Percentiles rank a stretch among this genome's conserved stretches.
These are phyloP conservation scores for Aspergillus baeticus DNA, from an alignment of 495 filamentous ascomycete species.

Conservation along the genomic window DNA sequence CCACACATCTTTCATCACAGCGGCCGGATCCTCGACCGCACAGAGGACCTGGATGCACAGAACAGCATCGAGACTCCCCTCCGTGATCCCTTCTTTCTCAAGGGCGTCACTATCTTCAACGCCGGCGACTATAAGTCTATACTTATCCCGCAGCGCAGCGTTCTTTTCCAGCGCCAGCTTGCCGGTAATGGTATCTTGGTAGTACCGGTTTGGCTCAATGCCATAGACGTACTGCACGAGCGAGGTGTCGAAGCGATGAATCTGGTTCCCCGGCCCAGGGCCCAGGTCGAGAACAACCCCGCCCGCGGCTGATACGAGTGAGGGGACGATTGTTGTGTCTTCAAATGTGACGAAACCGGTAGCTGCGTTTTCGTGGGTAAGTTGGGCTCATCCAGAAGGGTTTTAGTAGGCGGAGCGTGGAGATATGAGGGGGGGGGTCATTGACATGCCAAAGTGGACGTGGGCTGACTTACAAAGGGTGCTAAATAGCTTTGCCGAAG, in stretches of 20 bases:
- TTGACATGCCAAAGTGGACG: too few relatives aligned
- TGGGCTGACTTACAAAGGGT: constrained; percentile 17
- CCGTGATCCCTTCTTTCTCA: constrained; percentile 30
- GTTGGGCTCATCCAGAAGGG: neutral
- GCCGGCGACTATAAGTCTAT: constrained; percentile 34
- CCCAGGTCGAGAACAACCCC: constrained; percentile 51
- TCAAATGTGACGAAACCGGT: constrained; percentile 36
- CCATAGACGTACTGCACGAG: constrained; percentile 39
- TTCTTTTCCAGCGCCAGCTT: constrained; percentile 17
- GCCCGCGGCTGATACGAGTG: constrained; percentile 32
- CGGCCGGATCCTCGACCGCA: constrained; percentile 22
- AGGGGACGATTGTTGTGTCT: constrained; percentile 40
- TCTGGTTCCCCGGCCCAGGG: constrained; percentile 46
- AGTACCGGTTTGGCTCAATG: constrained; percentile 42
- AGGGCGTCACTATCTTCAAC: constrained; percentile 40
- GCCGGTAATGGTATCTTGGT: constrained; percentile 19
- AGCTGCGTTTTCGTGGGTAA: constrained; percentile 16
- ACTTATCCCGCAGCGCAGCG: constrained; percentile 31
- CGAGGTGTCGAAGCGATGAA: constrained; percentile 36
- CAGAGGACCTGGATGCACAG: constrained; percentile 31
- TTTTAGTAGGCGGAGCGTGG: too few relatives aligned
- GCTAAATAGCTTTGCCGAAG: constrained; percentile 21
- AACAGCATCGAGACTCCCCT: constrained; percentile 36
- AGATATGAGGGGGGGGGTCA: too few relatives aligned
- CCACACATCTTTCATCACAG: constrained; percentile 26